Evolutionary conservation across 108 stramenopile species (phyloP), one percentile per base, ranked within the genome.

Genomic region (Chaetoceros muelleri): DNA sequence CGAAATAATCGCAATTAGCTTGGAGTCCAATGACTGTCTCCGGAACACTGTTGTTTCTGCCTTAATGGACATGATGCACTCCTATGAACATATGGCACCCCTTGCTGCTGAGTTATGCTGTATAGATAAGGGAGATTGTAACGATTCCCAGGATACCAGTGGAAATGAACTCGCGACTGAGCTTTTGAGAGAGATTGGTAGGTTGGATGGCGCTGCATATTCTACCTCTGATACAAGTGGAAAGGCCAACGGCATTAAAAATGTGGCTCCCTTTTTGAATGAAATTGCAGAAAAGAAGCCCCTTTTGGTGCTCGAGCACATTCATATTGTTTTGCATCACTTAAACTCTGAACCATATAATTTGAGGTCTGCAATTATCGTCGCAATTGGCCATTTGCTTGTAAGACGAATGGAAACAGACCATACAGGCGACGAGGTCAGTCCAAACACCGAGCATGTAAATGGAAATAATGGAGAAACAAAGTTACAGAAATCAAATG

Each of bases 11-110:
- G 81, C 79, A 5, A 26, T 25, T 8, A 80, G 81, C 2, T 60
- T 85, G 7, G 73, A 82, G 48, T 71, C 76, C 18, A 63, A 55
- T 27, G 71, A 72, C 7, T 57, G 48, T 48, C 53, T 79, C 8
- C 28, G 82, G 59, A 74, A 71, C 24, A 85, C 85, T 20, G 67
- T 89, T 28, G 70, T 86, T 27, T 81, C 91, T 20, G 83, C 83
- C 18, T 62, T 93, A 55, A 79, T 93, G 64, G 92, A 93, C 63
- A 61, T 93, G 29, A 64, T 93, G 66, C 82, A 86, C 58, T 84
- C 87, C 0, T 86, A 69, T 58, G 92, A 93, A 57, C 85, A 89
- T 62, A 78, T 87, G 70, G 78, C 91, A 31, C 53, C 76, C 2
- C 46, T 88, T 7, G 79, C 74, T 52, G 86, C 81, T 0, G 81